Percentiles rank a stretch among this genome's conserved stretches.
Evolutionary conservation across 768 basidiomycete genomes (phyloP).

Genomic region (Trametes punicea): DNA sequence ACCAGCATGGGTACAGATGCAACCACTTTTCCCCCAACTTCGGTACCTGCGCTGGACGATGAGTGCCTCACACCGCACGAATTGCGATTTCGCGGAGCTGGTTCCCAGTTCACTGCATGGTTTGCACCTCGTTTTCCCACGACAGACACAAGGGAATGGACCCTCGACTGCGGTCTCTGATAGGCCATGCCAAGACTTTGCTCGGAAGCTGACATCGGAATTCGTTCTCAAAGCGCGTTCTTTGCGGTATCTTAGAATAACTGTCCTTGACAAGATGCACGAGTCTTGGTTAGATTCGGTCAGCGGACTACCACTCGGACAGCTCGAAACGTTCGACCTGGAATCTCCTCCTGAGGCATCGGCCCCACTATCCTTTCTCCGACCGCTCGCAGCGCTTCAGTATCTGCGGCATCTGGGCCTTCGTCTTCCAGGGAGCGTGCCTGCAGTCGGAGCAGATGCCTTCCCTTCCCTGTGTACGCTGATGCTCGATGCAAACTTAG

Average conservation of each 20-base stretch:
- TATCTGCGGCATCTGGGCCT: conserved; percentile 2
- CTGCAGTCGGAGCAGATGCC: neutral
- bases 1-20: neutral
- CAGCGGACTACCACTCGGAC: neutral
- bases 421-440: neutral
- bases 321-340: conserved; percentile 8
- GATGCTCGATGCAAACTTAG: conserved; percentile 11
- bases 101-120: conserved; percentile 1
- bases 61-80: neutral
- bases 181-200: neutral
- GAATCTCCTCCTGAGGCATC: neutral
- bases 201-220: neutral
- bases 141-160: neutral
- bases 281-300: conserved; percentile 6
- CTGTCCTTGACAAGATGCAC: neutral
- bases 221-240: neutral
- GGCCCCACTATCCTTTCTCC: neutral
- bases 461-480: conserved; percentile 10
- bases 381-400: neutral
- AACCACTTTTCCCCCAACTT: neutral
- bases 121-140: conserved; percentile 4
- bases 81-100: neutral
- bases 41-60: conserved; percentile 7
- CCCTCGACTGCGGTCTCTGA: neutral
- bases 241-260: conserved; percentile 9